Percentiles rank a stretch among this genome's conserved stretches.
These are phyloP conservation scores for Sambucus nigra DNA, from an alignment of 129 eudicot species.

Conservation along the genomic window DNA sequence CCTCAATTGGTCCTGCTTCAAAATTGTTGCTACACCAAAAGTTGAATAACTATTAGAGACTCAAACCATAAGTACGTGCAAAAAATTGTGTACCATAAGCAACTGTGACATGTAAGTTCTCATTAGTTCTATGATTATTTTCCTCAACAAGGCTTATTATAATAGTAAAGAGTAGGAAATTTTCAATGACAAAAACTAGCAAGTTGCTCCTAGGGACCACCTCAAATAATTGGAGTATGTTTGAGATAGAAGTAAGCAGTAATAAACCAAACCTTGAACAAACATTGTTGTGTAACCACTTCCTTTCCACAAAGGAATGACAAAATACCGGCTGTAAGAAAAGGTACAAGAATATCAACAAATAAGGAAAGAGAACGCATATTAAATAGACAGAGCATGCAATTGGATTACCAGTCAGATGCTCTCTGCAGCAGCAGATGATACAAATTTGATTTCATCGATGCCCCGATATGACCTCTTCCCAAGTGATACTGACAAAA, in stretches of 20 bases:
- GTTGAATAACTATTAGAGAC: no score
- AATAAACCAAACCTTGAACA: conserved; percentile 57
- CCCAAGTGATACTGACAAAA: conserved; percentile 74
- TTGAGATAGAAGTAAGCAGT: neutral
- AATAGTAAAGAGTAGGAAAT: neutral
- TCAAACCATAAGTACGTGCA: no score
- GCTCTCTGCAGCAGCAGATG: conserved; percentile 67
- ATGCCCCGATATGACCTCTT: conserved; percentile 92
- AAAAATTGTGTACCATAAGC: no score
- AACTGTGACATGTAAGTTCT: no score
- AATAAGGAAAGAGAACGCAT: neutral
- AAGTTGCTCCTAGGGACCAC: neutral
- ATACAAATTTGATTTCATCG: conserved; percentile 70
- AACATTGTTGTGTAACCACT: conserved; percentile 90
- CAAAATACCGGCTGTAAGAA: conserved; percentile 65
- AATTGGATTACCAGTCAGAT: conserved; percentile 45
- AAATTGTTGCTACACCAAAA: no score
- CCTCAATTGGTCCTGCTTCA: no score
- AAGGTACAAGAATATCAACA: neutral
- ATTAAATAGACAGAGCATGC: neutral
- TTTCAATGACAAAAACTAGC: neutral
- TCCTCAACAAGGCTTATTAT: neutral
- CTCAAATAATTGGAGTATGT: neutral
- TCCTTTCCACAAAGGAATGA: conserved; percentile 90
- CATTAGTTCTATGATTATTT: no score